Conservation (phyloP, 176 grass and related monocot species). For the Avena insularis region DNA sequence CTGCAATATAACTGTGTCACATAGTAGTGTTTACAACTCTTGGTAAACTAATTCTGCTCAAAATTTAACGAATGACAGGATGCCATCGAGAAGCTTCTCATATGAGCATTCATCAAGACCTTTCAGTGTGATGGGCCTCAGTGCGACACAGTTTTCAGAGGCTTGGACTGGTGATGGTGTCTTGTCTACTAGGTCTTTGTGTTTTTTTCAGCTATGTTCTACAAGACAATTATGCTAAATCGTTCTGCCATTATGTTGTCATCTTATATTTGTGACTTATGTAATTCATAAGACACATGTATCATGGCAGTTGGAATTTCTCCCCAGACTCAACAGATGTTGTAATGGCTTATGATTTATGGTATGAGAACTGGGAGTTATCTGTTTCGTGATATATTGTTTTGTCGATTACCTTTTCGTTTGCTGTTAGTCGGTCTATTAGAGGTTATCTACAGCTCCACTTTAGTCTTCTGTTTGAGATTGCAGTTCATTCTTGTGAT, state of each 20-base stretch:
- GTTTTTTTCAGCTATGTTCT: conserved; percentile 40
- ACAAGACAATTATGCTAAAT: conserved; percentile 31
- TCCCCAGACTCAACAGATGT: background rate
- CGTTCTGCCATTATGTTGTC: conserved; percentile 16
- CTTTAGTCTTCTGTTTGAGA: background rate
- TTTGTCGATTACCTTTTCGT: no score
- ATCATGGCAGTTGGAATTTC: conserved; percentile 29
- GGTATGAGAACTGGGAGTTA: conserved; percentile 29
- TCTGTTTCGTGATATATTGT: background rate
- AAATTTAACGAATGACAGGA: conserved; percentile 52
- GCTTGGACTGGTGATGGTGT: conserved; percentile 89
- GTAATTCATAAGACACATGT: conserved; percentile 47
- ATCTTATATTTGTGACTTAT: conserved; percentile 40
- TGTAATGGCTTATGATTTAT: conserved; percentile 21
- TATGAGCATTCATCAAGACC: conserved; percentile 58
- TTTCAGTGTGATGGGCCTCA: conserved; percentile 88
- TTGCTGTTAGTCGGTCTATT: no score
- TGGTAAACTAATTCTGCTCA: background rate
- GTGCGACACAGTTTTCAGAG: conserved; percentile 62
- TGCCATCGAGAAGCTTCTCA: conserved; percentile 92
- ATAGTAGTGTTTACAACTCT: background rate
- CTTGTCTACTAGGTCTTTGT: conserved; percentile 46
- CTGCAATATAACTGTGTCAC: conserved; percentile 22
- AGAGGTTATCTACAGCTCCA: no score
- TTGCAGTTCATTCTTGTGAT: background rate